phyloP scores from a whole-genome alignment of 805 yeast species.

The Kluyveromyces starmeri region DNA sequence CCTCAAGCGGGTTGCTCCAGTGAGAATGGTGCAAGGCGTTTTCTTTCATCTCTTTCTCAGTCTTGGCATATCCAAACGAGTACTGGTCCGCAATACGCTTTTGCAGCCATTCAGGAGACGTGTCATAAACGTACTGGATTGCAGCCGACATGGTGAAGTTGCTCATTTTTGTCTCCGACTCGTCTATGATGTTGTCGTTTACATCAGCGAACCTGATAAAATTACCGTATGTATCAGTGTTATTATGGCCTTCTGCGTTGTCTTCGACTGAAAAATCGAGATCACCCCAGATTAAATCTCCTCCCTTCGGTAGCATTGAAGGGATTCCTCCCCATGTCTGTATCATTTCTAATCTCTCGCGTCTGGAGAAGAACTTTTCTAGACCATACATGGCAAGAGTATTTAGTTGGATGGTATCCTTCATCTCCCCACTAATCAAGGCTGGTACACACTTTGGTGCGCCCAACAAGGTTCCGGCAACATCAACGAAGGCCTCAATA shows the following conservation, averaged over 20 bases:
- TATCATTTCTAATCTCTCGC: conserved; percentile 79
- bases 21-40: conserved; percentile 68
- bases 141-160: conserved; percentile 62
- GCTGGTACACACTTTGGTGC: conserved; percentile 94
- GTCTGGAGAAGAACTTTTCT: conserved; percentile 85
- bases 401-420: conserved; percentile 90
- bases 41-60: conserved; percentile 44
- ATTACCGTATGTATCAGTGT: conserved; percentile 51
- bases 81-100: conserved; percentile 60
- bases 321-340: conserved; percentile 76
- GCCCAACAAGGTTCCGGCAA: conserved; percentile 84
- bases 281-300: conserved; percentile 82
- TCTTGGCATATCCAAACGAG: conserved; percentile 66
- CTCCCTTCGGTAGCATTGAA: conserved; percentile 95
- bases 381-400: conserved; percentile 88
- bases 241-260: conserved; percentile 12
- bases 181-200: conserved; percentile 33
- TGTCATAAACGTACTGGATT: conserved; percentile 52
- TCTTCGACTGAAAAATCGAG: conserved; percentile 67
- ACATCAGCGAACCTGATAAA: conserved; percentile 49
- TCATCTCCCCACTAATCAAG: conserved; percentile 94
- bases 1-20: conserved; percentile 96
- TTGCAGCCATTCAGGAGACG: conserved; percentile 70
- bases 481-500: conserved; percentile 73
- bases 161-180: conserved; percentile 15